Evolutionary conservation across 306 rosid genomes (phyloP).

Genomic region (Chamaecrista fasciculata): DNA sequence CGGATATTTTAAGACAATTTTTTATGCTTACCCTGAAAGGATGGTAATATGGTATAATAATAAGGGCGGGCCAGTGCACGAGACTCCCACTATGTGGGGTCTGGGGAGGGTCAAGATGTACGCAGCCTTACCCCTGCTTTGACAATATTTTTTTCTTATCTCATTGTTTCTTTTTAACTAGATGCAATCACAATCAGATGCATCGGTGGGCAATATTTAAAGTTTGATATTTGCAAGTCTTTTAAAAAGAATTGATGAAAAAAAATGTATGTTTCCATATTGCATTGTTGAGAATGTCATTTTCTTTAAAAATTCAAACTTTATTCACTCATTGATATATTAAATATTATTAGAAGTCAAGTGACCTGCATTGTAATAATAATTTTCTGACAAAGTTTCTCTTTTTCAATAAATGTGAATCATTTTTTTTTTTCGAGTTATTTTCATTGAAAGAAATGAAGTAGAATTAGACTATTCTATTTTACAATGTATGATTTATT

Average conservation of each 20-base stretch:
- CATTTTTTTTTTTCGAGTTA: neutral
- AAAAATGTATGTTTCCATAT: conserved; percentile 2
- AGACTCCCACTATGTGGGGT: too few relatives aligned
- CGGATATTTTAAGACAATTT: neutral
- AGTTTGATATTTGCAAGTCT: neutral
- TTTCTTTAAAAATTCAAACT: neutral
- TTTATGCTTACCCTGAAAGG: neutral
- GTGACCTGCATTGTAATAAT: conserved; percentile 2
- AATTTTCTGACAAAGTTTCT: neutral
- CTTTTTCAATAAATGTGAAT: neutral
- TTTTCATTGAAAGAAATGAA: neutral
- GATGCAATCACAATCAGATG: neutral
- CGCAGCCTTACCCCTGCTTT: too few relatives aligned
- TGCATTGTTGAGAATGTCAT: conserved; percentile 5
- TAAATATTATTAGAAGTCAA: neutral
- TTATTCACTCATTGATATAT: neutral
- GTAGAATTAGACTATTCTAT: neutral
- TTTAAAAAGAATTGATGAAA: neutral
- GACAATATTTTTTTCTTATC: too few relatives aligned
- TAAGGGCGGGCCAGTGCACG: too few relatives aligned
- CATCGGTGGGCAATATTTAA: neutral
- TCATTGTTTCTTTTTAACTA: neutral
- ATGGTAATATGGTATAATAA: too few relatives aligned
- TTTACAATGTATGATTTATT: conserved; percentile 4
- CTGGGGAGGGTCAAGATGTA: too few relatives aligned